Base-by-base conservation (phyloP, 495 filamentous ascomycete species). In the Penicillium samsonianum region DNA sequence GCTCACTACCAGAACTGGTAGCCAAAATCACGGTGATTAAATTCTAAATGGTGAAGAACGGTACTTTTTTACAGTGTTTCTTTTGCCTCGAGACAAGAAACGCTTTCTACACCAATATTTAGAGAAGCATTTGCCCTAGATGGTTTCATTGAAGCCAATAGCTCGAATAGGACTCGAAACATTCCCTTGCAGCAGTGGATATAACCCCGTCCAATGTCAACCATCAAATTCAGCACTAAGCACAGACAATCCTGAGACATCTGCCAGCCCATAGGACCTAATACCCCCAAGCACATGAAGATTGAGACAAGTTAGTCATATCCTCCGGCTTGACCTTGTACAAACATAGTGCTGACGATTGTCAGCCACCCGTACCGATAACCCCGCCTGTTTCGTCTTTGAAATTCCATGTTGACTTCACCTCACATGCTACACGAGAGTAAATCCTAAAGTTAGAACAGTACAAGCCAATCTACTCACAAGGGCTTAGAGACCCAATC, bases 341-440 rank as follows among this genome's bases (percentile, higher is more conserved):
- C 61, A 57, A 67, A 67, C 61, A 67, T 55, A 67, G 61, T 67
- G 61, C 64, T 67, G 58, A 67, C 58, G 30, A 53, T 28, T 44
- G 33, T 49, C 17, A 59, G 56, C 63, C 60, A 57, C 55, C 55
- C 40, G 43, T 35, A 20, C 12, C 20, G 16, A 16, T 38, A 43
- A 38, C 31, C 23, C 31, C 20, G 35, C 33, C 33, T 37, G 14
- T 37, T 16, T 7, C 30, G 30, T 33, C 35, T 17, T 5, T 6
- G n/a, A 9, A 38, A n/a, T 2, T 38, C n/a, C 16, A 38, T 17
- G n/a, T 17, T 33, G 30, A 33, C 30, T 35, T 38, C 35, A 11
- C 33, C 33, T 16, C 1, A n/a, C 14, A 37, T 37, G 33, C 33
- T 37, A 37, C 12, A 12, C 12, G 33, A n/a, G 14, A 3, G 8